Conservation (phyloP, 768 basidiomycete species). For the Hypholoma sublateritium region DNA sequence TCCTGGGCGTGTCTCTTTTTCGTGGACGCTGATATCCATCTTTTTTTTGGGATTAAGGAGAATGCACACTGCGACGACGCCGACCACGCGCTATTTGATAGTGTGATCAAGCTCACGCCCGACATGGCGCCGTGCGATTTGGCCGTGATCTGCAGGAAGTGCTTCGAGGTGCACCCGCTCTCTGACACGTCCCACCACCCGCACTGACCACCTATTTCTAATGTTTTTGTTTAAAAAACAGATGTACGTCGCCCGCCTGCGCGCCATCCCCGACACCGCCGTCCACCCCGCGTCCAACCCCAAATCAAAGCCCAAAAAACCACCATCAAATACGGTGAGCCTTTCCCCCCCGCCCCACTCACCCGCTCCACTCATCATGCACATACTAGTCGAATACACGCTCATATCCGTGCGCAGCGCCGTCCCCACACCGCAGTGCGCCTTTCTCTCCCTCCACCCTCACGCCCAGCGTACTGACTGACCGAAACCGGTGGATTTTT, state of each 20-base stretch:
- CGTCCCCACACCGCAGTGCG: too few relatives aligned
- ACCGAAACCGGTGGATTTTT: too few relatives aligned
- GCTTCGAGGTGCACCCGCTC: constrained; percentile 53
- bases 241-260: constrained; percentile 23
- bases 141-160: constrained; percentile 46
- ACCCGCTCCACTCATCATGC: too few relatives aligned
- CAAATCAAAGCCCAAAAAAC: not conserved
- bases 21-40: too few relatives aligned
- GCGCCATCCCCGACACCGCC: constrained; percentile 16
- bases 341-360: not conserved
- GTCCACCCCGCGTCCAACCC: not conserved
- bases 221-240: constrained; percentile 17
- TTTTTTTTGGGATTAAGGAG: too few relatives aligned
- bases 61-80: constrained; percentile 24
- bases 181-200: too few relatives aligned
- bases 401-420: too few relatives aligned
- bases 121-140: constrained; percentile 50
- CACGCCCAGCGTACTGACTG: too few relatives aligned
- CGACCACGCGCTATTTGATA: constrained; percentile 27
- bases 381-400: too few relatives aligned
- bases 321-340: not conserved
- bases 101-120: constrained; percentile 42
- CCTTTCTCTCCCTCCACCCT: too few relatives aligned
- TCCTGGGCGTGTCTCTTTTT: too few relatives aligned
- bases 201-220: too few relatives aligned